Evolutionary conservation across 345 rosid species (phyloP), one percentile per base, ranked within the genome.

Genomic region (Barbarea vulgaris): DNA sequence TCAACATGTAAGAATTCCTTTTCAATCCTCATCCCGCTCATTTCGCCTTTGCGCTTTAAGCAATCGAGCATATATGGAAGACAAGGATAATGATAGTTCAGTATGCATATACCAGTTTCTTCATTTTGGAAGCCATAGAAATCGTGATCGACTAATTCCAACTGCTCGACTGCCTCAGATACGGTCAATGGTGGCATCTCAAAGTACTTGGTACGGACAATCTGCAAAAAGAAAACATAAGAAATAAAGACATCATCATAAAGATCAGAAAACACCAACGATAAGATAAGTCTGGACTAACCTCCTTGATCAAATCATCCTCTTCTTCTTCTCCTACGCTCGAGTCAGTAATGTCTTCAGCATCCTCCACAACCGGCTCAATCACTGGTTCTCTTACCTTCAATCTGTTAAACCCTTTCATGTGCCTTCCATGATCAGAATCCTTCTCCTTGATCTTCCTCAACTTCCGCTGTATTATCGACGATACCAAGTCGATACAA

Each of bases 391-490:
- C 96, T 69, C 91, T 85, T 63, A 85, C 84, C 68, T 85, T 88
- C 72, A 51, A 70, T 53, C 98, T 81, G 66, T 82, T 87, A 66
- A 82, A 86, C 34, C 93, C 94, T 76, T 91, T 94, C 91, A 91
- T 84, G 75, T 94, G 98, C 28, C 97, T 86, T 65, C 98, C 98
- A 76, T 76, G 98, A 52, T 94, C 98, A 21, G 97, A 87, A 3
- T 78, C 97, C 81, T 94, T 94, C 85, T 94, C 98, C 88, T 91
- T 94, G 48, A 94, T 94, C 87, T 94, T 94, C 83, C 97, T 89
- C 75, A 94, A 64, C 84, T 94, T 94, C 76, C 98, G 77, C 47
- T 88, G 89, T 25, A 91, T 72, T 41, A 90, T 85, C 4, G 96
- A 79, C 6, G 98, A 88, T 9, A 81, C 98, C 86, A 90, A 80